Conservation (phyloP, 23 red algal genomes). For the Agarophyton chilense region DNA sequence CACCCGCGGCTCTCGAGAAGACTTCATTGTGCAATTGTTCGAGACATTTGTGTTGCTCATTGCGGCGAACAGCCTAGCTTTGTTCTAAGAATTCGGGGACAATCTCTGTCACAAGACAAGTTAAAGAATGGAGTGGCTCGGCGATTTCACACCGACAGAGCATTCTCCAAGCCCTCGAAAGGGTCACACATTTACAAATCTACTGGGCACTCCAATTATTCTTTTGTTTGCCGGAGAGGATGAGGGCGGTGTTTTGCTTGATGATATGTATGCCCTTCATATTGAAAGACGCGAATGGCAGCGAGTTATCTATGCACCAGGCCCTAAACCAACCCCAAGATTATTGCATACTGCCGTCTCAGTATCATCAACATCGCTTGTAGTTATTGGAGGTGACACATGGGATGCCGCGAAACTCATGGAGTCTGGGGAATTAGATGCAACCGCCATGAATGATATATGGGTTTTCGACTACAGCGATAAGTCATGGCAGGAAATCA, state of each 20-base stretch:
- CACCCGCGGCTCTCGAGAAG: too few relatives aligned
- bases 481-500: conserved; percentile 32
- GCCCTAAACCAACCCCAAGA: conserved; percentile 41
- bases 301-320: conserved; percentile 26
- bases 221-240: conserved; percentile 57
- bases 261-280: conserved; percentile 69
- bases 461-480: conserved; percentile 63
- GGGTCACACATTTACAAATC: conserved; percentile 58
- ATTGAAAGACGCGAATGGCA: conserved; percentile 23
- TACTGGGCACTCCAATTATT: conserved; percentile 50
- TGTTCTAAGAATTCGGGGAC: too few relatives aligned
- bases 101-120: too few relatives aligned
- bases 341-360: conserved; percentile 37
- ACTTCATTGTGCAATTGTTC: too few relatives aligned
- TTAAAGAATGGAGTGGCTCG: conserved; percentile 58
- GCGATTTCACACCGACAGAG: neutral
- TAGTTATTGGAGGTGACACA: conserved; percentile 62
- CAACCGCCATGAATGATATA: conserved; percentile 22
- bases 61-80: too few relatives aligned
- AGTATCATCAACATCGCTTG: conserved; percentile 43
- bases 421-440: neutral
- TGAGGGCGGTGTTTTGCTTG: conserved; percentile 13
- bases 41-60: too few relatives aligned
- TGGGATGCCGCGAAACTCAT: neutral
- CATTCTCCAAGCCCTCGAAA: conserved; percentile 31